These are phyloP conservation scores for Pterocarpus santalinus DNA, from an alignment of 306 rosid genomes.

Conservation along the genomic window DNA sequence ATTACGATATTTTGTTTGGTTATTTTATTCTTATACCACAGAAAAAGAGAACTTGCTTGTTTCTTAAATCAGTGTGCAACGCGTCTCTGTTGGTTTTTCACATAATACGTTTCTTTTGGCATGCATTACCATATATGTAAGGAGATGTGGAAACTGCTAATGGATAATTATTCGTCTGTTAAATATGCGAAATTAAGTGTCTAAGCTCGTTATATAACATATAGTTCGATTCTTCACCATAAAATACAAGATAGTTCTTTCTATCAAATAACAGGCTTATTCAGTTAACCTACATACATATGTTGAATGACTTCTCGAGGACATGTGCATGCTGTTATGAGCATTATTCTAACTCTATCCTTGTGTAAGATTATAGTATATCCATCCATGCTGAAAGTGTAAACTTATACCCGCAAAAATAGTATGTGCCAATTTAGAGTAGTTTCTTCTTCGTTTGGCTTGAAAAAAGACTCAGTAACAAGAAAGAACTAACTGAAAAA, in stretches of 20 bases:
- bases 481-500: constrained; percentile 18
- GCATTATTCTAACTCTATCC: constrained; percentile 11
- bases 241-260: background rate
- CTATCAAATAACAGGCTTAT: background rate
- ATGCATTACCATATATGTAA: background rate
- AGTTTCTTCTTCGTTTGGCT: background rate
- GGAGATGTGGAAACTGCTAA: background rate
- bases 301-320: background rate
- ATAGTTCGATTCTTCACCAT: background rate
- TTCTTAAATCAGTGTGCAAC: background rate
- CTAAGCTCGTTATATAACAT: background rate
- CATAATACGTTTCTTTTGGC: background rate
- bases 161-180: too few relatives aligned
- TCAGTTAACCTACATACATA: too few relatives aligned
- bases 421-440: background rate
- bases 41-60: background rate
- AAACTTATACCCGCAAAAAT: background rate
- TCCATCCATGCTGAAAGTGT: background rate
- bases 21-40: background rate
- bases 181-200: too few relatives aligned
- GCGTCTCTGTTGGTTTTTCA: background rate
- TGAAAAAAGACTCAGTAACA: background rate
- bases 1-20: background rate
- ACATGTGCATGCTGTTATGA: background rate
- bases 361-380: background rate